Evolutionary conservation across 2,329 filamentous ascomycete genomes (phyloP).

Genomic region (Fusarium camptoceras): DNA sequence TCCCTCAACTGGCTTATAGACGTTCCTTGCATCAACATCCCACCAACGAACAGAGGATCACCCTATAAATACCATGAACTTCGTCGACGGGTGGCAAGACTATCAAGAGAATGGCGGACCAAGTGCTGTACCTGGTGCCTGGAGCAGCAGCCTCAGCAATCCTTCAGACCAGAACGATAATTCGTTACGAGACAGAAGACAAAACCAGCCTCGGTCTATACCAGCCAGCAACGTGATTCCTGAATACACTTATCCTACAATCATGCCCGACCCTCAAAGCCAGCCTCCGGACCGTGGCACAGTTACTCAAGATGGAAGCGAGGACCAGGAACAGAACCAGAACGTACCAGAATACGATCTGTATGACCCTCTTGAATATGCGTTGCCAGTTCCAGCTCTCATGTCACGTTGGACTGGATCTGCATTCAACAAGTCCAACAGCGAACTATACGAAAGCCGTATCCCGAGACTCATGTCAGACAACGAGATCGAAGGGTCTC

Average conservation of each 20-base stretch:
- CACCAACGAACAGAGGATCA: background rate
- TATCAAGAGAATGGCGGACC: background rate
- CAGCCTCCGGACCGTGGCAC: background rate
- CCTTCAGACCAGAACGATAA: background rate
- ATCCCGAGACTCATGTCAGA: slow-evolving; percentile 21
- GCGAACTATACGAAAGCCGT: background rate
- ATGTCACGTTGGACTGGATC: slow-evolving; percentile 29
- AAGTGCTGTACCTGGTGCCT: background rate
- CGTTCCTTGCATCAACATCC: background rate
- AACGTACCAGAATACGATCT: background rate
- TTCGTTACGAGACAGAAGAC: background rate
- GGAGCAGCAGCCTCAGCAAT: background rate
- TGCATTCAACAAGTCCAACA: slow-evolving; percentile 37
- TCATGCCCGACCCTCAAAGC: background rate
- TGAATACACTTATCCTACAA: background rate
- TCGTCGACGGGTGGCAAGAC: slow-evolving; percentile 15
- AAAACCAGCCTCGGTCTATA: background rate
- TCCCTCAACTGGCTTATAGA: slow-evolving; percentile 2
- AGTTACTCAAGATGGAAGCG: background rate
- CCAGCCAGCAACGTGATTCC: background rate
- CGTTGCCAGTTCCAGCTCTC: background rate
- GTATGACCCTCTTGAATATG: background rate
- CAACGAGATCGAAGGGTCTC: slow-evolving; percentile 34
- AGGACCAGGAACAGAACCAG: background rate
- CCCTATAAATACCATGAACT: slow-evolving; percentile 16